Conservation (phyloP, 306 rosid species). For the Acacia confusa region DNA sequence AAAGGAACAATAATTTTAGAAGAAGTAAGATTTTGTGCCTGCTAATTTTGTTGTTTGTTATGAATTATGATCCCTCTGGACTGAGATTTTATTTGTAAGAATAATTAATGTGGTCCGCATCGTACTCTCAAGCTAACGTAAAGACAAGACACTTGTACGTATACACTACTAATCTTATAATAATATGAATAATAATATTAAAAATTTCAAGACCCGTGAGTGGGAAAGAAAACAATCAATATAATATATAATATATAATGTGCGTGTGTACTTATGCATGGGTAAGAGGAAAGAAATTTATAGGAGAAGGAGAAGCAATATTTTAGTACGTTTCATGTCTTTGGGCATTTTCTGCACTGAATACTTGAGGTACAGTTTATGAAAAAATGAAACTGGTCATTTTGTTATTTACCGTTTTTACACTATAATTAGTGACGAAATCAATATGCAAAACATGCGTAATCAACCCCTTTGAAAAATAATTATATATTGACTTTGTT, state of each 20-base stretch:
- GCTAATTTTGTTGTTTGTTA: slow-evolving; percentile 29
- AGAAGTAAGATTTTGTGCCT: slow-evolving; percentile 6
- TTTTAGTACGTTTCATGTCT: neutral
- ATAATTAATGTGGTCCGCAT: neutral
- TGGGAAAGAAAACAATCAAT: slow-evolving; percentile 2
- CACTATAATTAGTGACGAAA: slow-evolving; percentile 40
- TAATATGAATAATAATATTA: too few relatives aligned
- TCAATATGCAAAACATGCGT: slow-evolving; percentile 59
- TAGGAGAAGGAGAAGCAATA: slow-evolving; percentile 19
- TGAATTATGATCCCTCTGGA: neutral
- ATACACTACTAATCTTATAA: neutral
- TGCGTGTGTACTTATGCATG: neutral
- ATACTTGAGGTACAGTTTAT: slow-evolving; percentile 14
- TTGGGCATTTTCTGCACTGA: slow-evolving; percentile 33
- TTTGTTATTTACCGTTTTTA: slow-evolving; percentile 26
- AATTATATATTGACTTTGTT: slow-evolving; percentile 42
- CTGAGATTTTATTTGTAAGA: neutral
- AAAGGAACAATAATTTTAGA: slow-evolving; percentile 13
- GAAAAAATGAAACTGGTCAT: slow-evolving; percentile 16
- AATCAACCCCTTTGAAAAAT: slow-evolving; percentile 20
- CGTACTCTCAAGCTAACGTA: neutral
- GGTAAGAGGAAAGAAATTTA: neutral
- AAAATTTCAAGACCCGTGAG: neutral
- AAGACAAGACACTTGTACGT: neutral
- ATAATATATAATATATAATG: too few relatives aligned